Percentiles rank a stretch among this genome's conserved stretches.
phyloP scores from a whole-genome alignment of 1,284 basidiomycete genomes.

The Moniliophthora roreri region DNA sequence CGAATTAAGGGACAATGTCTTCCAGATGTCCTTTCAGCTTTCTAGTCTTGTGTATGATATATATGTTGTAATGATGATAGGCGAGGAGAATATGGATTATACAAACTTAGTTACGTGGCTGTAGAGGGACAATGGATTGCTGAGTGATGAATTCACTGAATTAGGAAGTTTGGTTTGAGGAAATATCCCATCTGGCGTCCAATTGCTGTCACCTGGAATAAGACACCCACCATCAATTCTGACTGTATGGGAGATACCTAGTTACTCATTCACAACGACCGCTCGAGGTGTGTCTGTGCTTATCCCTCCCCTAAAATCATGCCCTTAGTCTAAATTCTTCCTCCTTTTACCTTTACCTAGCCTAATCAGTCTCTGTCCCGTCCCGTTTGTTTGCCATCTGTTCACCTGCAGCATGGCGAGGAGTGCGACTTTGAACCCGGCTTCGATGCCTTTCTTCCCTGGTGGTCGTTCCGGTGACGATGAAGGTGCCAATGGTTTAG shows the following conservation, averaged over 20 bases:
- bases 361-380: conserved; percentile 22
- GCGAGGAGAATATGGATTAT: no score
- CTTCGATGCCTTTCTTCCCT: conserved; percentile 82
- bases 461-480: conserved; percentile 56
- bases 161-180: conserved; percentile 2
- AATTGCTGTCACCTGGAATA: conserved; percentile 2
- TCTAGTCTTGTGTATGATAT: background rate
- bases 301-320: background rate
- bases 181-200: background rate
- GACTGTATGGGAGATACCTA: conserved; percentile 41
- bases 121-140: background rate
- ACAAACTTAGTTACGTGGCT: no score
- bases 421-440: conserved; percentile 73
- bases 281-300: conserved; percentile 4
- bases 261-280: conserved; percentile 25
- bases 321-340: background rate
- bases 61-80: background rate
- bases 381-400: conserved; percentile 33
- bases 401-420: conserved; percentile 57
- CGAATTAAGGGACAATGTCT: no score
- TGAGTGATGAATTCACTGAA: conserved; percentile 1
- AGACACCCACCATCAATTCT: conserved; percentile 8
- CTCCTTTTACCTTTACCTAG: conserved; percentile 27
- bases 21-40: no score
- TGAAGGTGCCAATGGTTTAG: conserved; percentile 42